phyloP scores from a whole-genome alignment of 768 basidiomycete species.

The Dioszegia aurantiaca region DNA sequence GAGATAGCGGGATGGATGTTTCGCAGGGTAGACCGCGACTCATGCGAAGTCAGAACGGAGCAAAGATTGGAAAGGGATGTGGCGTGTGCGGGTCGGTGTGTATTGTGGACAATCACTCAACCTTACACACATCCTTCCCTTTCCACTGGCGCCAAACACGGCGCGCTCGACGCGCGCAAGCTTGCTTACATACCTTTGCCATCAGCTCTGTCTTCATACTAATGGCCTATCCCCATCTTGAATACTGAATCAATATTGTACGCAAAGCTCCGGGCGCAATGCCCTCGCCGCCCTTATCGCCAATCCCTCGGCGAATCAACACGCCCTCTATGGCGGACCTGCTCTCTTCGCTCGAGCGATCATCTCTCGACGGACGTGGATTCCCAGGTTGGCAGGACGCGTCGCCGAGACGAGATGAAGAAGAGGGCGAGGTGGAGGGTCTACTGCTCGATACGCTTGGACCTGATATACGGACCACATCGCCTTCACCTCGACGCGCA shows the following conservation, averaged over 20 bases:
- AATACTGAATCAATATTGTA: background rate
- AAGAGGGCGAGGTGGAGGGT: constrained; percentile 27
- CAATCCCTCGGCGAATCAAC: constrained; percentile 32
- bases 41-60: too few relatives aligned
- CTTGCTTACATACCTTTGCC: background rate
- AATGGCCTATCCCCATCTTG: background rate
- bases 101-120: background rate
- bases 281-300: constrained; percentile 36
- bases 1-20: too few relatives aligned
- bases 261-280: constrained; percentile 1
- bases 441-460: constrained; percentile 23
- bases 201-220: too few relatives aligned
- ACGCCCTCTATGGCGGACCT: constrained; percentile 29
- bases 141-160: background rate
- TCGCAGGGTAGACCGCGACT: too few relatives aligned
- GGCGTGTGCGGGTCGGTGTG: background rate
- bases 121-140: background rate
- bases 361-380: constrained; percentile 13
- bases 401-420: constrained; percentile 15
- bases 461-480: constrained; percentile 38
- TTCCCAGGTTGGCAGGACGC: constrained; percentile 17
- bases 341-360: constrained; percentile 23
- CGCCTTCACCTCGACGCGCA: constrained; percentile 35
- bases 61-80: constrained; percentile 50
- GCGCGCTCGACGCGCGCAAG: background rate